These are phyloP conservation scores for Fusarium chlamydosporum DNA, from an alignment of 2,329 filamentous ascomycete genomes.

Conservation along the genomic window DNA sequence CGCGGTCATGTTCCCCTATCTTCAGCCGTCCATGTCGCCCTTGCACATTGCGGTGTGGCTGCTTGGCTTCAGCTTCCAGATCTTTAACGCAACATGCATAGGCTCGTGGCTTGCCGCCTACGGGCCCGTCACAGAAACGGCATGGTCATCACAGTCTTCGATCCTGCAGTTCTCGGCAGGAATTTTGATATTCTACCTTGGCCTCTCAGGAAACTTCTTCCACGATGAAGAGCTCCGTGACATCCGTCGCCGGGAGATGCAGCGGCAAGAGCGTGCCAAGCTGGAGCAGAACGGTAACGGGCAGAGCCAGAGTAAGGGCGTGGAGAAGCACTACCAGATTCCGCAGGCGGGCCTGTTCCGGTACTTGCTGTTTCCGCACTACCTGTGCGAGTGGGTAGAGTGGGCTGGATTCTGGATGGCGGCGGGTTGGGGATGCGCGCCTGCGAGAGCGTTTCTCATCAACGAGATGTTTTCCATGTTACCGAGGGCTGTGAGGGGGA, in stretches of 20 bases:
- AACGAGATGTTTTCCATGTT: conserved; percentile 94
- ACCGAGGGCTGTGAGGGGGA: conserved; percentile 84
- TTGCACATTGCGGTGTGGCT: conserved; percentile 79
- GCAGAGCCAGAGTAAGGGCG: conserved; percentile 23
- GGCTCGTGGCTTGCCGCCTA: conserved; percentile 88
- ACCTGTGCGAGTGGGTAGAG: conserved; percentile 96
- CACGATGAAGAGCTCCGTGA: conserved; percentile 92
- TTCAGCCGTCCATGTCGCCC: conserved; percentile 93
- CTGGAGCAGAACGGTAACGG: conserved; percentile 52
- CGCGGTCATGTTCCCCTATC: conserved; percentile 83
- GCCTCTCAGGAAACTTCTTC: conserved; percentile 84
- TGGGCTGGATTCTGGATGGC: conserved; percentile 92
- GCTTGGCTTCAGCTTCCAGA: conserved; percentile 79
- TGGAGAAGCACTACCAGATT: conserved; percentile 87
- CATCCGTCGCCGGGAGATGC: conserved; percentile 79
- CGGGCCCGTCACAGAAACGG: conserved; percentile 72
- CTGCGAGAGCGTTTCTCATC: conserved; percentile 84
- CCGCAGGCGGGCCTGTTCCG: conserved; percentile 87
- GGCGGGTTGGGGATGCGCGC: conserved; percentile 75
- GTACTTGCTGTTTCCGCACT: conserved; percentile 90
- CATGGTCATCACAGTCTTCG: conserved; percentile 61
- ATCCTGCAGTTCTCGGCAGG: conserved; percentile 71
- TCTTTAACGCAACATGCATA: conserved; percentile 82
- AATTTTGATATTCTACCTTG: conserved; percentile 80
- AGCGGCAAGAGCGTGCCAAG: conserved; percentile 63